Evolutionary conservation across 495 filamentous ascomycete genomes (phyloP), one percentile per base, ranked within the genome.

Genomic region (Xylaria grammica): DNA sequence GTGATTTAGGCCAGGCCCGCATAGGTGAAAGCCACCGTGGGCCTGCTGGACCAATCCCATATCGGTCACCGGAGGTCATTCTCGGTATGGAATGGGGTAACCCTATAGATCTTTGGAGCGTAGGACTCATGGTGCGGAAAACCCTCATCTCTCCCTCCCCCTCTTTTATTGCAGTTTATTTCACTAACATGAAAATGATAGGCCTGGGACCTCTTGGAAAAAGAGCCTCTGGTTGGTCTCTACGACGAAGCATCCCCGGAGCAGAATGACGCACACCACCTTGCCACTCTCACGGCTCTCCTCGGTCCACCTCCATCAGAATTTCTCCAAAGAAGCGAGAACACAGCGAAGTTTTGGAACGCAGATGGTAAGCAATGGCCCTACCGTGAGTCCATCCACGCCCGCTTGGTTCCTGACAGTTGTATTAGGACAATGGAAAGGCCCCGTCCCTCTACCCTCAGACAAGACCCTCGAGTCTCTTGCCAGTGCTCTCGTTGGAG

Each of bases 121-220:
- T 45, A 45, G 54, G 38, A 30, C 22, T 57, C 24, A 29, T 57
- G 29, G 54, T 57, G 44, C 36, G 54, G 22, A 29, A 30, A 38
- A 17, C n/a, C 5, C 8, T 1, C 8, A 7, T 38, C 13, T 40
- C 22, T 45, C 44, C 11, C 26, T 27, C 5, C 4, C 6, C 22
- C 19, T 42, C 52, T 63, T 54, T 10, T 34, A 48, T 32, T 49
- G 20, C 20, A 34, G 27, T 65, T 65, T 48, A 22, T 65, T 58
- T 11, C 38, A 30, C 60, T 60, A 50, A 60, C 52, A 57, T 52
- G 62, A 26, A 50, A 30, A 56, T 36, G 26, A 30, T 54, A 67
- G 65, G 46, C 65, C n/a, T 67, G 60, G 65, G 60, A 67, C 40
- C 49, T 67, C 51, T 60, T 67, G 27, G 65, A 67, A 54, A 46